These are phyloP conservation scores for Daedaleopsis sinensis DNA, from an alignment of 768 basidiomycete genomes.

Conservation along the genomic window DNA sequence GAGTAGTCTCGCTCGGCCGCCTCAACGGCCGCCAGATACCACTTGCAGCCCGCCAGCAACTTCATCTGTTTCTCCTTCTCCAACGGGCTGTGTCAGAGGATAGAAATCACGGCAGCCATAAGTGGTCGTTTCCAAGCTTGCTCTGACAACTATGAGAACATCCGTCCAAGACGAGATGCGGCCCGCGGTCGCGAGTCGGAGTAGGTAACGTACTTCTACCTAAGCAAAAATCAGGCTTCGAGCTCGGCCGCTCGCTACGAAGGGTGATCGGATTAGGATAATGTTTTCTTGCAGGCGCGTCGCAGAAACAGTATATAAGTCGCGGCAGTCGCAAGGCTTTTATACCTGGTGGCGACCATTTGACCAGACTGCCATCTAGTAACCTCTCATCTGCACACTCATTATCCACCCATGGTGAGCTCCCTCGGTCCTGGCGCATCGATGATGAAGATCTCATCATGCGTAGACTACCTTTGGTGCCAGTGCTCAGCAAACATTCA, in stretches of 20 bases:
- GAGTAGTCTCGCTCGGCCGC: background rate
- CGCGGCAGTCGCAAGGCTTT: background rate
- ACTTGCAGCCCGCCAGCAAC: background rate
- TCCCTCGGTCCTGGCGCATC: too few relatives aligned
- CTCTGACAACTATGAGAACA: constrained; percentile 6
- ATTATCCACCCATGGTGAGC: too few relatives aligned
- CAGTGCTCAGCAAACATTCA: constrained; percentile 43
- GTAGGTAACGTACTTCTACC: background rate
- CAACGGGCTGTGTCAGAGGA: background rate
- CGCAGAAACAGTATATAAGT: background rate
- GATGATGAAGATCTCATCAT: background rate
- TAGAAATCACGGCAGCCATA: background rate
- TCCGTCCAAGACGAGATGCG: constrained; percentile 4
- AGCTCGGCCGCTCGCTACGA: background rate
- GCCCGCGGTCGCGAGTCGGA: background rate
- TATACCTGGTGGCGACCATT: too few relatives aligned
- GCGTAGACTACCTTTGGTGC: constrained; percentile 29
- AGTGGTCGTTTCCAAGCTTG: background rate
- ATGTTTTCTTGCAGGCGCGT: constrained; percentile 6
- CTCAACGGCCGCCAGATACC: background rate
- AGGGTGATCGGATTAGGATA: background rate
- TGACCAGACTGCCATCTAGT: too few relatives aligned
- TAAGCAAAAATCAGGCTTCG: background rate
- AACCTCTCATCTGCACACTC: too few relatives aligned
- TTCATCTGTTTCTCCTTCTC: background rate